phyloP scores from a whole-genome alignment of 192 early-diverging fungal species.

The Chytriomyces sp. region DNA sequence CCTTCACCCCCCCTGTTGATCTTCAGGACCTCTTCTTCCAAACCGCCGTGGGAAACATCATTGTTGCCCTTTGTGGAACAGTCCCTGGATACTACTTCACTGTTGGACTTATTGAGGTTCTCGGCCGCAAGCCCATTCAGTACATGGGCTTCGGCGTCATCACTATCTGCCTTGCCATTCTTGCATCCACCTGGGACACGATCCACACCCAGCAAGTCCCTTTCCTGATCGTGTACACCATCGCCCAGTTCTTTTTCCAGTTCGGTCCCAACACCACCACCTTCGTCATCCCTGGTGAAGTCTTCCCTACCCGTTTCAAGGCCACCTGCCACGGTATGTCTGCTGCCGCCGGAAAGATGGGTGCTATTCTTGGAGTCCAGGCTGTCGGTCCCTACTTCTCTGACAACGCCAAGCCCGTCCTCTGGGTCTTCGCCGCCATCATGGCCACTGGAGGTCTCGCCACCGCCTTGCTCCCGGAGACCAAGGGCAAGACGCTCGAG shows the following conservation, averaged over 20 bases:
- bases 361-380: constrained; percentile 67
- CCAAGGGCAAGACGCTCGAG: constrained; percentile 73
- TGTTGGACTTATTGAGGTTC: constrained; percentile 77
- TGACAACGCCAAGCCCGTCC: constrained; percentile 10
- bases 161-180: constrained; percentile 67
- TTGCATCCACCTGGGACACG: constrained; percentile 35
- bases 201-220: too few species aligned
- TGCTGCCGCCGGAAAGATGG: constrained; percentile 76
- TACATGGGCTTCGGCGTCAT: constrained; percentile 78
- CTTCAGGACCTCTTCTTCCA: constrained; percentile 36
- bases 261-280: too few species aligned
- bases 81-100: constrained; percentile 76
- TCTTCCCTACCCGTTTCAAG: too few species aligned
- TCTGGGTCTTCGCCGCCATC: constrained; percentile 34
- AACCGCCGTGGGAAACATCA: constrained; percentile 82
- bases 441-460: constrained; percentile 60
- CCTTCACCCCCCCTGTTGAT: constrained; percentile 52
- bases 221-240: too few species aligned
- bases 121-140: constrained; percentile 86
- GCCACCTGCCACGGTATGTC: constrained; percentile 79
- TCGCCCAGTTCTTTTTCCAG: too few species aligned
- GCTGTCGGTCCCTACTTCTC: constrained; percentile 46
- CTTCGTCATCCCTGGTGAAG: too few species aligned
- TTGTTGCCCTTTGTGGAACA: constrained; percentile 38
- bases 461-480: constrained; percentile 75